Conservation (phyloP, 164 flowering plant genomes). For the Sextonia rubra region DNA sequence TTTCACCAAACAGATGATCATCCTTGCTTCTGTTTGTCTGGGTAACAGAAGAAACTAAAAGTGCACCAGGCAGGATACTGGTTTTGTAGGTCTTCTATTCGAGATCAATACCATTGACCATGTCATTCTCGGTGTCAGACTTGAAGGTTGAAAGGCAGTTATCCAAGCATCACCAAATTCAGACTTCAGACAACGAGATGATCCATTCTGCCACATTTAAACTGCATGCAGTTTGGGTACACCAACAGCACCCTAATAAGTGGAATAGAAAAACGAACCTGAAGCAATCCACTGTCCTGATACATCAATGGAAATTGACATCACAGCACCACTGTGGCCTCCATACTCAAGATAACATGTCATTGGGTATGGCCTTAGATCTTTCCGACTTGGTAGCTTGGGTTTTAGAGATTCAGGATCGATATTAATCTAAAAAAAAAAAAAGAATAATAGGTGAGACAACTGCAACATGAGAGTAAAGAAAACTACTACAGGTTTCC, state of each 20-base stretch:
- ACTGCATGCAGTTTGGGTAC: not conserved
- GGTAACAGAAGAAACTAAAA: not conserved
- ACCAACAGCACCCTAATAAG: not conserved
- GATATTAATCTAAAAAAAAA: constrained; percentile 63
- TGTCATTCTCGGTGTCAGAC: not conserved
- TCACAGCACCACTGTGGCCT: constrained; percentile 80
- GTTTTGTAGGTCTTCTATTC: not conserved
- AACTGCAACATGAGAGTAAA: not conserved
- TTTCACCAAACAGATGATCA: not conserved
- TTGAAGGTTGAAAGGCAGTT: not conserved
- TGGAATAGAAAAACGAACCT: constrained; percentile 35
- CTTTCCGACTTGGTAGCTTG: constrained; percentile 80
- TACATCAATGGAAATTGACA: constrained; percentile 60
- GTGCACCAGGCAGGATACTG: not conserved
- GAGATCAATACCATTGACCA: not conserved
- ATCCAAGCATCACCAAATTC: no score
- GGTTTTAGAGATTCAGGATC: constrained; percentile 95
- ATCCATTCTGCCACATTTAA: not conserved
- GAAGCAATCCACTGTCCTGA: constrained; percentile 94
- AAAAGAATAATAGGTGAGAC: not conserved
- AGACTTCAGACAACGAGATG: no score
- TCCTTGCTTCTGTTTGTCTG: not conserved
- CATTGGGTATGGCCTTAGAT: constrained; percentile 84
- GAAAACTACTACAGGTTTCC: not conserved
- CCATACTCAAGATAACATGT: constrained; percentile 80